Conservation (phyloP, 805 yeast genomes). For the Tanozyma kutaoensis region DNA sequence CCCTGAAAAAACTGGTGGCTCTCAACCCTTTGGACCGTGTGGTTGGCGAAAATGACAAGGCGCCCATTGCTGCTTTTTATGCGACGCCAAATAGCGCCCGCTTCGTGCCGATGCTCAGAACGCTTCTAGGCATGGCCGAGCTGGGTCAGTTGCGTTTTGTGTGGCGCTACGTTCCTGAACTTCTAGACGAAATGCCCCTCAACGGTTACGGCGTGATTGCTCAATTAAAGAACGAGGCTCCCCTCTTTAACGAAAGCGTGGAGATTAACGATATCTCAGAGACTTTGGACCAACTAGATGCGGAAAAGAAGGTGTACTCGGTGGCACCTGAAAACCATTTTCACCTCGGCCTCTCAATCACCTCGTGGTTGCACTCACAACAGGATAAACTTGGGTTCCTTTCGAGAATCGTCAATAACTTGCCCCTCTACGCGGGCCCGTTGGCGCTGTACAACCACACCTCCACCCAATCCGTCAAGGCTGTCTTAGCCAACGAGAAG, state of each 20-base stretch:
- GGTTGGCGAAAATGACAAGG: slow-evolving; percentile 33
- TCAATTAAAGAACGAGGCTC: too few species aligned
- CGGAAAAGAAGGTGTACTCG: too few species aligned
- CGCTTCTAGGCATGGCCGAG: slow-evolving; percentile 44
- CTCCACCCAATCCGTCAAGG: too few species aligned
- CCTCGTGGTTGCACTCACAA: slow-evolving; percentile 1
- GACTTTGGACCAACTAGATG: too few species aligned
- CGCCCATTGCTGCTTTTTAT: slow-evolving; percentile 51
- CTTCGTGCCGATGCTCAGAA: slow-evolving; percentile 44
- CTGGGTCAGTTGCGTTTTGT: slow-evolving; percentile 59
- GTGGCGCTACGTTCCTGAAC: slow-evolving; percentile 49
- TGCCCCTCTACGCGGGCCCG: slow-evolving; percentile 4
- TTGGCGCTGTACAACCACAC: too few species aligned
- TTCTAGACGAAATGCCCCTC: too few species aligned
- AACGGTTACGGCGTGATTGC: too few species aligned
- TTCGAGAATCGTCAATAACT: slow-evolving; percentile 1
- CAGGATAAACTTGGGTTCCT: slow-evolving; percentile 1
- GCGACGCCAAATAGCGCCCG: slow-evolving; percentile 42
- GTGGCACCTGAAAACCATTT: slow-evolving; percentile 1
- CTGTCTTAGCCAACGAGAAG: slow-evolving; percentile 19
- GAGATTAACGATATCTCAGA: too few species aligned
- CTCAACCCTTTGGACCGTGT: slow-evolving; percentile 45
- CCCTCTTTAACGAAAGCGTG: too few species aligned
- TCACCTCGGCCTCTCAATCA: slow-evolving; percentile 2
- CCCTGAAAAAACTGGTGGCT: slow-evolving; percentile 21